phyloP scores from a whole-genome alignment of 768 basidiomycete genomes.

The Gymnopilus junonius region DNA sequence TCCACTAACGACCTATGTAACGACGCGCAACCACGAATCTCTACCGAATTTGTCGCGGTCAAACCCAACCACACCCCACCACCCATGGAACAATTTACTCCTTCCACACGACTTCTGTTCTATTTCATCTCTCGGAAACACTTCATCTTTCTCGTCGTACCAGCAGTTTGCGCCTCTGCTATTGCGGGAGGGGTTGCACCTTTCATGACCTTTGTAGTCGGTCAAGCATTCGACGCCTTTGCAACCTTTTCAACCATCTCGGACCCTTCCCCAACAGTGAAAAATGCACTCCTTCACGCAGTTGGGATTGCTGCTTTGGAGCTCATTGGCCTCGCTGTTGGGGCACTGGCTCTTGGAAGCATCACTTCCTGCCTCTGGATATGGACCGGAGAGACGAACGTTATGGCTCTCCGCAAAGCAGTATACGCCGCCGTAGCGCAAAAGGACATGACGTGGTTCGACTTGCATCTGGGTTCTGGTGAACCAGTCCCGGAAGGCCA shows the following conservation, averaged over 20 bases:
- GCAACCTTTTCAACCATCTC: slow-evolving; percentile 44
- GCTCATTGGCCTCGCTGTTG: slow-evolving; percentile 67
- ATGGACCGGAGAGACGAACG: slow-evolving; percentile 82
- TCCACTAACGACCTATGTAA: slow-evolving; percentile 4
- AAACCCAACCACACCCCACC: not conserved
- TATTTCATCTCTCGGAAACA: slow-evolving; percentile 64
- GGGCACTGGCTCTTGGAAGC: slow-evolving; percentile 72
- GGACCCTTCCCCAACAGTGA: slow-evolving; percentile 40
- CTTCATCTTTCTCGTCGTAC: slow-evolving; percentile 59
- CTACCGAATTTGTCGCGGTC: not conserved
- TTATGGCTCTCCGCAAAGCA: slow-evolving; percentile 63
- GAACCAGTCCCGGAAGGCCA: slow-evolving; percentile 36
- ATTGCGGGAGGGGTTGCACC: slow-evolving; percentile 76
- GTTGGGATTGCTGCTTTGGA: slow-evolving; percentile 67
- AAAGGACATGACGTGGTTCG: slow-evolving; percentile 93
- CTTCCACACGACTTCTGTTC: slow-evolving; percentile 70
- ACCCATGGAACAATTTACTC: slow-evolving; percentile 26
- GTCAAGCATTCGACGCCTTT: slow-evolving; percentile 77
- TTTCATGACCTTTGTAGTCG: slow-evolving; percentile 85
- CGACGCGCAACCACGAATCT: not conserved
- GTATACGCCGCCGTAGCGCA: slow-evolving; percentile 71
- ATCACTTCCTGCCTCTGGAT: slow-evolving; percentile 86
- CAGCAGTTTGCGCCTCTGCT: slow-evolving; percentile 65
- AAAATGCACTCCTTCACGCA: slow-evolving; percentile 55
- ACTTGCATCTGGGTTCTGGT: slow-evolving; percentile 66